Conservation (phyloP, 1,284 basidiomycete species). For the Irpex lacteus region DNA sequence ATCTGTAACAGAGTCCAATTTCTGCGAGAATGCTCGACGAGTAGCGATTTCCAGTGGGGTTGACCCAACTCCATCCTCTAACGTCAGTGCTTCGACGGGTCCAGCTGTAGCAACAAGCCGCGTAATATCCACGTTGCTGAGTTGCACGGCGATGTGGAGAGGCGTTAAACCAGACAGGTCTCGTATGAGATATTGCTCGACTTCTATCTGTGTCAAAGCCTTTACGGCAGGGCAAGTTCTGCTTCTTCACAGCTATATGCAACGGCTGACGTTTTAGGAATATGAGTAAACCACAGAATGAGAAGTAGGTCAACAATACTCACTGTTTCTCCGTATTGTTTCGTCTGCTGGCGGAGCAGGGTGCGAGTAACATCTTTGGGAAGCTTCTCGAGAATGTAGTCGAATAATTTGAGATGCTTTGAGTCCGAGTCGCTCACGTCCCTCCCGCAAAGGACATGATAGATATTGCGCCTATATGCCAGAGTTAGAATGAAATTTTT, state of each 20-base stretch:
- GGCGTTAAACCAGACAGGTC: conserved; percentile 44
- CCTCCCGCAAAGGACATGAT: conserved; percentile 40
- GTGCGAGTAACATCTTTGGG: conserved; percentile 42
- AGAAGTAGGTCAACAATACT: conserved; percentile 13
- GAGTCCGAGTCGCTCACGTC: conserved; percentile 20
- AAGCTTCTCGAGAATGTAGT: conserved; percentile 44
- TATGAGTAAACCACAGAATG: neutral
- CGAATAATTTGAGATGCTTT: conserved; percentile 27
- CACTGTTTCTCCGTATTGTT: conserved; percentile 43
- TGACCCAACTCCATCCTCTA: conserved; percentile 54
- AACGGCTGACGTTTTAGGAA: conserved; percentile 38
- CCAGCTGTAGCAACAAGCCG: conserved; percentile 35
- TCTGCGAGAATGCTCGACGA: conserved; percentile 19
- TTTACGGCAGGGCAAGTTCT: conserved; percentile 25
- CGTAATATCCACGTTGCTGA: conserved; percentile 32
- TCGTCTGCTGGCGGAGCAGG: conserved; percentile 45
- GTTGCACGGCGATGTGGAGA: conserved; percentile 43
- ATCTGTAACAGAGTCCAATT: conserved; percentile 4
- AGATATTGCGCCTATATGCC: conserved; percentile 48
- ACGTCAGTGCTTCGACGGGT: conserved; percentile 36
- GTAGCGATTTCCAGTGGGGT: conserved; percentile 45
- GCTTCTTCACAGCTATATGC: conserved; percentile 41
- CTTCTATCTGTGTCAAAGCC: conserved; percentile 34
- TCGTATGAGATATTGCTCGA: conserved; percentile 32
- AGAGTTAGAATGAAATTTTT: neutral